Base-by-base conservation (phyloP, 108 stramenopile genomes). In the Bacterosira constricta region DNA sequence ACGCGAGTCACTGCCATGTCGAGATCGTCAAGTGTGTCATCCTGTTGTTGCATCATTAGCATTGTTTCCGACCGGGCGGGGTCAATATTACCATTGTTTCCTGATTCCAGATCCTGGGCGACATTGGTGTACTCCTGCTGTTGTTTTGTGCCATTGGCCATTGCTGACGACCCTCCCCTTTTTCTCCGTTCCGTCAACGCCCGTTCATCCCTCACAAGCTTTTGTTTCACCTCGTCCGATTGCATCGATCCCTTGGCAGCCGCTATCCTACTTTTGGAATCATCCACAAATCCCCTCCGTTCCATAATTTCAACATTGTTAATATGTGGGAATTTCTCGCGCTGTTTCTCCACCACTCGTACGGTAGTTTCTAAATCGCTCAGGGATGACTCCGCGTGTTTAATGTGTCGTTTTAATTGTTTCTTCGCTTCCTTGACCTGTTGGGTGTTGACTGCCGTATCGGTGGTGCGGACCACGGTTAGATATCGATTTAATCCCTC, bases 11-110 rank as follows among this genome's bases (percentile, higher is more conserved):
- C 94, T 10, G 90, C 94, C 21, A 75, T 66, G 61, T 86, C 90
- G 13, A 95, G 73, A 44, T 91, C 90, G 62, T 95, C 94, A 45
- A 95, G 66, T 0, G 90, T 86, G 54, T 92, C 90, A 41, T 95
- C 94, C 60, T 95, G 94, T 58, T 88, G 81, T 66, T 88, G 66
- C 84, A 95, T 86, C 73, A 95, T 84, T 45, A 90, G 47, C 3
- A 85, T 82, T 15, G 90, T 84, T 66, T 86, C 79, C 18, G 93
- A 90, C 37, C 88, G 87, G n/a, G 58, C 63, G 31, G 88, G 63
- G 18, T 79, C 42, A 15, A 38, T 57, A 57, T 86, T 82, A 12
- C 11, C 12, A 34, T 25, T 15, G 25, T 21, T 36, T 54, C 42
- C 53, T 42, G 37, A 47, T 38, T 36, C 27, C 11, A 51, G 49